Evolutionary conservation across 768 basidiomycete species (phyloP), one percentile per base, ranked within the genome.

Genomic region (Podaxis mareebaensis): DNA sequence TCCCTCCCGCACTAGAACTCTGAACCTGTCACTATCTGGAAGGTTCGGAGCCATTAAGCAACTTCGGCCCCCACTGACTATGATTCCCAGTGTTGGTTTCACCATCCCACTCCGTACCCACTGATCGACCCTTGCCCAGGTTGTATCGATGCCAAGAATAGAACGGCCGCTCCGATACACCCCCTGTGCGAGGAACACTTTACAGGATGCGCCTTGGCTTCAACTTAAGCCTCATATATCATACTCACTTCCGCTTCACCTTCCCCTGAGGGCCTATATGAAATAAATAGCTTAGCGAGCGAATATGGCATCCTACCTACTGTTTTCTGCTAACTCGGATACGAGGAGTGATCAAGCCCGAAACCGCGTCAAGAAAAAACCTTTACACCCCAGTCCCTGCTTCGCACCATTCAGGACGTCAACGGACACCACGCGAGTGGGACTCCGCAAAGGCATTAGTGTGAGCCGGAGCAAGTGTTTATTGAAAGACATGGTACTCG

Each of bases 231-330:
- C 22, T 51, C 49, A 15, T 24, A 20, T 22, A 7, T 26, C 49
- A 15, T 24, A 22, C 20, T 40, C 54, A 12, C 51, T 15, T 53
- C 24, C 10, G 10, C 51, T 26, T 30, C 15, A 15, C n/a, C 17
- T 46, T 12, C 57, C 24, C 33, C 26, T 20, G 33, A 26, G 7
- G 17, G 48, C 7, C 7, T 5, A 38, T n/a, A 10, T 36, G 22
- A 38, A 38, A n/a, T 10, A 40, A 57, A 26, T 33, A 36, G 42
- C 40, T 42, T 17, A 28, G n/a, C 30, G 24, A 58, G 40, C 42
- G 51, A 40, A 53, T 38, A 60, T 46, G 51, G 51, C 12, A 60
- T 60, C 20, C 40, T 20, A 39, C 49, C 48, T 60, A 36, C 59
- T 38, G 28, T 60, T 60, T 60, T 33, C 26, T 42, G 20, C 30